These are phyloP conservation scores for Ammopiptanthus mongolicus DNA, from an alignment of 306 rosid genomes.

Conservation along the genomic window DNA sequence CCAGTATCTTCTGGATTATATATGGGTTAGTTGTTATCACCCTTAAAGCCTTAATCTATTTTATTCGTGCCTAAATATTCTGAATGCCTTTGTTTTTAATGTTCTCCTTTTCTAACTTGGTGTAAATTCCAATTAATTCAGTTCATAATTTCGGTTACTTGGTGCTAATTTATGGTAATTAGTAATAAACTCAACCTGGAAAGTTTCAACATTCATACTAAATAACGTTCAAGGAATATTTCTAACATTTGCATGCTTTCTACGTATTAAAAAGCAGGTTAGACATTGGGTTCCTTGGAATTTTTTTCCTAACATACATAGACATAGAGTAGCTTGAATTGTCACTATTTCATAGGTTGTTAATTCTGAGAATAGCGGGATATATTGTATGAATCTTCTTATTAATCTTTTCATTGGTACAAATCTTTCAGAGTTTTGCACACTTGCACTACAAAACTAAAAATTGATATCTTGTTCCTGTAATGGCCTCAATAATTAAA, in stretches of 20 bases:
- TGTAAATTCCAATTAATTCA: neutral
- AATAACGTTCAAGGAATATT: neutral
- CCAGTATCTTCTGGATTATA: conserved; percentile 78
- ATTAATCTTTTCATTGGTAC: neutral
- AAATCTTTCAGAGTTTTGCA: neutral
- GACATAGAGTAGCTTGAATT: neutral
- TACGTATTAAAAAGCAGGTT: neutral
- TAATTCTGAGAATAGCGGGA: neutral
- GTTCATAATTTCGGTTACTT: neutral
- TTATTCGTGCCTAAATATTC: neutral
- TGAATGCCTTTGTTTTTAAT: conserved; percentile 3
- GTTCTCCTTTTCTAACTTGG: neutral
- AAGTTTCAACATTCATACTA: neutral
- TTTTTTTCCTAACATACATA: neutral
- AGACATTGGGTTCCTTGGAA: neutral
- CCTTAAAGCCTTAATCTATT: conserved; percentile 11
- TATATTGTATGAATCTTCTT: neutral
- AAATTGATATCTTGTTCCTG: neutral
- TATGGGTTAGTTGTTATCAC: conserved; percentile 63
- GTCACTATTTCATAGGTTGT: neutral
- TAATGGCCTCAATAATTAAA: neutral
- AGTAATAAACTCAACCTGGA: neutral
- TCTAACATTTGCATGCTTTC: neutral
- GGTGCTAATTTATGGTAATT: neutral
- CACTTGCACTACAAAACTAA: neutral